Base-by-base conservation (phyloP, 768 basidiomycete species). In the Tephrocybe rancida region DNA sequence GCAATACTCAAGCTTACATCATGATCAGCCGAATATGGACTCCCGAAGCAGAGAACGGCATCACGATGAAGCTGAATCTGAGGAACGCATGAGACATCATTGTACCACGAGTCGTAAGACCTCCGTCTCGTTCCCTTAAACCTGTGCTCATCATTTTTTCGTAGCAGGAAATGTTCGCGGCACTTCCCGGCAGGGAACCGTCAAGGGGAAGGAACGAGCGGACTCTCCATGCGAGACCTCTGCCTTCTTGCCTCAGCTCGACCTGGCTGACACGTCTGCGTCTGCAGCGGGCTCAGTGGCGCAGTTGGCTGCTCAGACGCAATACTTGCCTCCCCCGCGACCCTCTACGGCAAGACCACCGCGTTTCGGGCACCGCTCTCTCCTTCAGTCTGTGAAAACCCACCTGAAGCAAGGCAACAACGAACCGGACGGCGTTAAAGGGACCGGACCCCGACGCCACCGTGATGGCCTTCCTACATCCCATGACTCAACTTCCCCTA, bases 311-410 rank as follows among this genome's bases (percentile, higher is more conserved):
- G 6, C 18, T 18, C 26, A 42, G 19, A 14, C 18, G 14, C 37
- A 32, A 6, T n/a, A n/a, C n/a, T 3, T 22, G 8, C 24, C 30
- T 45, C 13, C n/a, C 7, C 18, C 19, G 7, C 47, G 19, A 16
- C 22, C 47, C 16, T 42, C 41, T 41, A 25, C 11, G 22, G 44
- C 43, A 29, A 48, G 53, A 16, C 44, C 43, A 5, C 54, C 37
- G 22, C 55, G 48, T 44, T 53, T 34, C 34, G 55, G 64, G 30
- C 67, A 73, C 55, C 74, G 71, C 56, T 77, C 67, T 57, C 69
- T 83, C 29, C 67, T 71, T 38, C 75, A 80, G 49, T 75, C 80
- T 13, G 73, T 84, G 3, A 78, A 76, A 35, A 76, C 77, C 1
- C 73, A 83, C 62, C 75, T 84, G 44, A 57, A 59, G 26, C 27